Conservation (phyloP, 306 rosid genomes). For the Pyrus betulifolia region DNA sequence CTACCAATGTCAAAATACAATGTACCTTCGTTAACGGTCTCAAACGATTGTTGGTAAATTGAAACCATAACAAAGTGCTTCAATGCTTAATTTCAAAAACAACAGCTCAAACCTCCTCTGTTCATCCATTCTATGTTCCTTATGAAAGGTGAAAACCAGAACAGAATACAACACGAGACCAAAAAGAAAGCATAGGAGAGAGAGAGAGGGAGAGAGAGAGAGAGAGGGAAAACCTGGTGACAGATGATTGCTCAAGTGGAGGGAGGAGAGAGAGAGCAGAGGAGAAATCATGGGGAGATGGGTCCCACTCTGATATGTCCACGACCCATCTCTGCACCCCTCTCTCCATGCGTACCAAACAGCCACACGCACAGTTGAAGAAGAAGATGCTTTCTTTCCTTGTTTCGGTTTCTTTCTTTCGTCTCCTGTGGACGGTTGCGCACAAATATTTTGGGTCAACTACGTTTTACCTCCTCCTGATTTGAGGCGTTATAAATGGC, state of each 20-base stretch:
- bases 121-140: not conserved
- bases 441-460: too few relatives aligned
- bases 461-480: too few relatives aligned
- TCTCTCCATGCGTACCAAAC: constrained; percentile 36
- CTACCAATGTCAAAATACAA: constrained; percentile 29
- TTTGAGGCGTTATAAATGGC: too few relatives aligned
- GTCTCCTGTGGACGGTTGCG: too few relatives aligned
- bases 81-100: too few relatives aligned
- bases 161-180: not conserved
- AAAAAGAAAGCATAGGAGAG: not conserved
- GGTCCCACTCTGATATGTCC: constrained; percentile 71
- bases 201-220: not conserved
- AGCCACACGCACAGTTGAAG: not conserved
- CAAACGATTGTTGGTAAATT: not conserved
- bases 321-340: constrained; percentile 72
- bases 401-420: not conserved
- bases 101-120: not conserved
- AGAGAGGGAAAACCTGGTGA: constrained; percentile 39
- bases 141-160: not conserved
- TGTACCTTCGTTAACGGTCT: not conserved
- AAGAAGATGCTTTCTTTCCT: not conserved
- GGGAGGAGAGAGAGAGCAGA: constrained; percentile 60
- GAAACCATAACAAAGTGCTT: not conserved
- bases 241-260: constrained; percentile 32
- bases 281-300: constrained; percentile 43